A percentile compares a stretch with the other conserved stretches of the same genome.
Evolutionary conservation across 192 early-diverging fungal species (phyloP).

Genomic region (Phycomyces blakesleeanus): DNA sequence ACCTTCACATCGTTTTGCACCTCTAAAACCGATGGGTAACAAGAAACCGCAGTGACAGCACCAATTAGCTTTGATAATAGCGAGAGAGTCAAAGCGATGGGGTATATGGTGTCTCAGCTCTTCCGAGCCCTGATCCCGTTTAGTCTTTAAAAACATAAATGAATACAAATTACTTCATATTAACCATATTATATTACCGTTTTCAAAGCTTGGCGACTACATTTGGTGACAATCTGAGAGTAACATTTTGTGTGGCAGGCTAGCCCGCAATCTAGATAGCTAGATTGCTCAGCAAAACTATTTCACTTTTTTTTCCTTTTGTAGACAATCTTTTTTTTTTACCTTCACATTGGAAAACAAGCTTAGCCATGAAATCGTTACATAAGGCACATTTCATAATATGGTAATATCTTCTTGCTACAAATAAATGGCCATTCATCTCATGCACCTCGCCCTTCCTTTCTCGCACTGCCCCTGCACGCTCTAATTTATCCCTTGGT

Average conservation of each 20-base stretch:
- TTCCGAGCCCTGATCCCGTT: conserved; percentile 53
- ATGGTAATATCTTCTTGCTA: conserved; percentile 82
- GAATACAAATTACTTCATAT: neutral
- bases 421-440: conserved; percentile 91
- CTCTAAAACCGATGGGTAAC: conserved; percentile 78
- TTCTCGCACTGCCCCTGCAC: conserved; percentile 72
- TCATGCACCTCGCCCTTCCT: conserved; percentile 78
- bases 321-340: neutral
- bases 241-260: conserved; percentile 92
- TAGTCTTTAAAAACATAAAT: neutral
- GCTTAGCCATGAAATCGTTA: conserved; percentile 85
- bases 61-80: conserved; percentile 85
- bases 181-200: conserved; percentile 27
- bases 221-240: conserved; percentile 77
- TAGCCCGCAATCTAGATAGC: conserved; percentile 76
- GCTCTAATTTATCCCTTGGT: conserved; percentile 58
- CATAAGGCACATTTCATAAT: conserved; percentile 98
- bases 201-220: conserved; percentile 63
- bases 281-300: neutral
- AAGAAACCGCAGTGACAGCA: conserved; percentile 97
- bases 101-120: conserved; percentile 88
- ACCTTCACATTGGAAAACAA: conserved; percentile 91
- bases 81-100: conserved; percentile 87
- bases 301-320: conserved; percentile 9
- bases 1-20: conserved; percentile 51